These are phyloP conservation scores for Phytophthora kernoviae DNA, from an alignment of 352 stramenopile genomes.

Conservation along the genomic window DNA sequence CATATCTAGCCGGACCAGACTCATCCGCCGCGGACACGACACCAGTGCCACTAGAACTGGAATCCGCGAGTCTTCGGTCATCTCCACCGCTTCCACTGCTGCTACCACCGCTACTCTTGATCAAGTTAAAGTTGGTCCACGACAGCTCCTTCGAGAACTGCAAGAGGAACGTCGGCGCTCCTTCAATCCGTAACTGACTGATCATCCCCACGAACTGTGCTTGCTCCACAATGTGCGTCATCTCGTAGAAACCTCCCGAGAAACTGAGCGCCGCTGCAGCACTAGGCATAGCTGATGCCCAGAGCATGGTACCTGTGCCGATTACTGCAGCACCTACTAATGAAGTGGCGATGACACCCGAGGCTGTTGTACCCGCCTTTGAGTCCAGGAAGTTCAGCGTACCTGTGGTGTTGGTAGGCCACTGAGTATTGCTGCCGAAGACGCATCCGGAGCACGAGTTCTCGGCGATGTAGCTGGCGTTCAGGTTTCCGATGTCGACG, in stretches of 20 bases:
- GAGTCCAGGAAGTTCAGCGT: conserved; percentile 79
- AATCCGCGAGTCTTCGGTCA: conserved; percentile 36
- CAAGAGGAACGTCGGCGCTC: conserved; percentile 76
- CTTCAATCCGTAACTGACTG: conserved; percentile 74
- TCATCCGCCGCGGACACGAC: conserved; percentile 38
- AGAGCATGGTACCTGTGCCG: conserved; percentile 72
- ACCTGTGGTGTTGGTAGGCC: conserved; percentile 77
- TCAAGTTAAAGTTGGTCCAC: conserved; percentile 89
- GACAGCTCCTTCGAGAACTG: conserved; percentile 83
- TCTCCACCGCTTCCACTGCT: conserved; percentile 5
- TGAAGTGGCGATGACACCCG: conserved; percentile 68
- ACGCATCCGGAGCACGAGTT: conserved; percentile 87
- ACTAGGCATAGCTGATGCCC: conserved; percentile 67
- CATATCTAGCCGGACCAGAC: conserved; percentile 72
- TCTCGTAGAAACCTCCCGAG: conserved; percentile 78
- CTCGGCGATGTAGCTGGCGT: conserved; percentile 47
- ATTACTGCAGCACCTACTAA: conserved; percentile 55
- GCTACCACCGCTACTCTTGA: conserved; percentile 43
- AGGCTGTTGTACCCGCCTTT: conserved; percentile 59
- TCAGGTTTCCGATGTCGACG: conserved; percentile 57
- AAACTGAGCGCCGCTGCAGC: conserved; percentile 67
- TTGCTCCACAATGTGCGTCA: conserved; percentile 87
- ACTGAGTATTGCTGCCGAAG: conserved; percentile 83
- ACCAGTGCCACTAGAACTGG: conserved; percentile 28
- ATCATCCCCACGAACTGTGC: conserved; percentile 87